Conservation (phyloP, 116 monocot genomes). For the Zostera marina region DNA sequence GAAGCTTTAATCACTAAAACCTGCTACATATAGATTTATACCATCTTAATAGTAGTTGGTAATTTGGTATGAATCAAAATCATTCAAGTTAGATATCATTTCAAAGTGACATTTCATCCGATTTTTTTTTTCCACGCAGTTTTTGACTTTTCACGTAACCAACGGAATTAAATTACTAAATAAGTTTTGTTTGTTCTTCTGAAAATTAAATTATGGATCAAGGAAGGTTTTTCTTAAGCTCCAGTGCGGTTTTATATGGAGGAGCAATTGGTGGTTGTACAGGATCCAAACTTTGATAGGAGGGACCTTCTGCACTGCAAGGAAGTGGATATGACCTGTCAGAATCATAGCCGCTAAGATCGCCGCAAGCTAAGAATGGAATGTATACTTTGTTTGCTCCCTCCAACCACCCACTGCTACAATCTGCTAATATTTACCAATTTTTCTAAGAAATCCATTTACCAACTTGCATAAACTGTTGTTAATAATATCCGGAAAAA, state of each 20-base stretch:
- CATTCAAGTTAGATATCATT: no score
- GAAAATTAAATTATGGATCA: no score
- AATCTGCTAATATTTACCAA: conserved; percentile 21
- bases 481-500: background rate
- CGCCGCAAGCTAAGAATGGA: conserved; percentile 88
- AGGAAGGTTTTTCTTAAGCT: conserved; percentile 55
- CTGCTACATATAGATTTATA: no score
- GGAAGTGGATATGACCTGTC: conserved; percentile 84
- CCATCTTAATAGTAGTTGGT: no score
- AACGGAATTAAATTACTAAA: no score
- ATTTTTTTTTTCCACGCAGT: no score
- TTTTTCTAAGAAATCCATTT: background rate
- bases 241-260: conserved; percentile 77
- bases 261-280: conserved; percentile 89
- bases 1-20: no score
- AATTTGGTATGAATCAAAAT: no score
- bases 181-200: no score
- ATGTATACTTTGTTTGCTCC: conserved; percentile 88
- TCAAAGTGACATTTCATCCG: no score
- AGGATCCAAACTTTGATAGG: conserved; percentile 74
- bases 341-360: conserved; percentile 77
- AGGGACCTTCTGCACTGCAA: conserved; percentile 17
- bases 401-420: conserved; percentile 89
- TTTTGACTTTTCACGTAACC: no score
- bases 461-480: no score